phyloP scores from a whole-genome alignment of 768 basidiomycete genomes.

The Pilatotrama ljubarskyi region DNA sequence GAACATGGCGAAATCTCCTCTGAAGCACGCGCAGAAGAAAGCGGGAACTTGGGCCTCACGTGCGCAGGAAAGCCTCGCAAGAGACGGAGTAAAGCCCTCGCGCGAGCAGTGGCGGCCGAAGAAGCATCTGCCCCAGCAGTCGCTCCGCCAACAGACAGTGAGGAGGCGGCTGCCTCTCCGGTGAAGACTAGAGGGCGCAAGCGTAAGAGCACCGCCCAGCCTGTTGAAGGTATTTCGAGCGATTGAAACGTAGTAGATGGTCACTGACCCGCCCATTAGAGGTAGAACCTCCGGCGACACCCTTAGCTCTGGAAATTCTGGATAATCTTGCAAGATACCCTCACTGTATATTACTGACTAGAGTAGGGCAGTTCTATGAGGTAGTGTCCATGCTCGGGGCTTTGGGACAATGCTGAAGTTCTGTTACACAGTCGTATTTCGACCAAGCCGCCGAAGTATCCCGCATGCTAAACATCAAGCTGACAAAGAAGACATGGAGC shows the following conservation, averaged over 20 bases:
- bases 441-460: constrained; percentile 84
- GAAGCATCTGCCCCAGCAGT: not conserved
- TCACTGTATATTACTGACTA: constrained; percentile 86
- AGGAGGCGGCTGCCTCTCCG: not conserved
- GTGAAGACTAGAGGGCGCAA: not conserved
- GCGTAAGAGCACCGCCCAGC: not conserved
- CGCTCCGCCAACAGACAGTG: not conserved
- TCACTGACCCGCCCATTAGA: not conserved
- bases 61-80: constrained; percentile 1
- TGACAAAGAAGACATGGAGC: constrained; percentile 76
- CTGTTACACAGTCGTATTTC: constrained; percentile 76
- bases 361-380: constrained; percentile 96
- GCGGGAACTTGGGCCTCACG: not conserved
- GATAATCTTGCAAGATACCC: constrained; percentile 76
- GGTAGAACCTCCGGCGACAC: constrained; percentile 37
- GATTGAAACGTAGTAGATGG: not conserved
- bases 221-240: not conserved
- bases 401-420: no score
- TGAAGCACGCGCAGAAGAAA: not conserved
- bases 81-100: not conserved
- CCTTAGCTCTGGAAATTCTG: constrained; percentile 69
- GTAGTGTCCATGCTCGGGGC: constrained; percentile 39
- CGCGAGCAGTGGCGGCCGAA: not conserved
- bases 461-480: constrained; percentile 76
- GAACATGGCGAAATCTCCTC: not conserved